These are phyloP conservation scores for Saraca asoca DNA, from an alignment of 331 rosid species.

Conservation along the genomic window DNA sequence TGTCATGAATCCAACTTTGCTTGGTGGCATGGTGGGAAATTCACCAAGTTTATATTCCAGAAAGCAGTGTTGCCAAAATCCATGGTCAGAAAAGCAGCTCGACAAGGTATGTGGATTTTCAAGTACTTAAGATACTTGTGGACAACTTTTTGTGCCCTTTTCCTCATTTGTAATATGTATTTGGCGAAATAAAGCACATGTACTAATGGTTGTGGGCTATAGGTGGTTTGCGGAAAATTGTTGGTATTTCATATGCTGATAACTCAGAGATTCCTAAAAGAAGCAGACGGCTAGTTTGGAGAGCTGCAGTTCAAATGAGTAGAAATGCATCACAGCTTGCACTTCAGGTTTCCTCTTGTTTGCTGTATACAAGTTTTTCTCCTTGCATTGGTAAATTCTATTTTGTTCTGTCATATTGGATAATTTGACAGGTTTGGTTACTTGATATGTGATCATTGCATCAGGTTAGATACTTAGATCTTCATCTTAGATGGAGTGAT, in stretches of 20 bases:
- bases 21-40: slow-evolving; percentile 89
- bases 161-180: not conserved
- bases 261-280: slow-evolving; percentile 80
- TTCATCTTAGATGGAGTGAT: slow-evolving; percentile 86
- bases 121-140: not conserved
- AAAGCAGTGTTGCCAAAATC: slow-evolving; percentile 66
- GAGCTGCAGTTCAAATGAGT: slow-evolving; percentile 88
- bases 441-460: slow-evolving; percentile 38
- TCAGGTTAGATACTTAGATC: slow-evolving; percentile 91
- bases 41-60: slow-evolving; percentile 68
- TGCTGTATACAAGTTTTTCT: slow-evolving; percentile 15
- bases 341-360: slow-evolving; percentile 70
- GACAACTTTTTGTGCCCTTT: slow-evolving; percentile 15
- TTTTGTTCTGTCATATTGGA: slow-evolving; percentile 28
- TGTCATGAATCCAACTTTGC: slow-evolving; percentile 45
- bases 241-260: slow-evolving; percentile 71
- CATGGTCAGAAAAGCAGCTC: slow-evolving; percentile 75
- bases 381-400: slow-evolving; percentile 14
- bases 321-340: slow-evolving; percentile 87
- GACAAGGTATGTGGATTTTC: slow-evolving; percentile 65
- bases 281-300: slow-evolving; percentile 84
- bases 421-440: slow-evolving; percentile 23
- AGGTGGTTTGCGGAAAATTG: slow-evolving; percentile 79
- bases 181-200: not conserved
- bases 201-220: slow-evolving; percentile 40